Base-by-base conservation (phyloP, 2,329 filamentous ascomycete species). In the Aspergillus pseudonomiae region DNA sequence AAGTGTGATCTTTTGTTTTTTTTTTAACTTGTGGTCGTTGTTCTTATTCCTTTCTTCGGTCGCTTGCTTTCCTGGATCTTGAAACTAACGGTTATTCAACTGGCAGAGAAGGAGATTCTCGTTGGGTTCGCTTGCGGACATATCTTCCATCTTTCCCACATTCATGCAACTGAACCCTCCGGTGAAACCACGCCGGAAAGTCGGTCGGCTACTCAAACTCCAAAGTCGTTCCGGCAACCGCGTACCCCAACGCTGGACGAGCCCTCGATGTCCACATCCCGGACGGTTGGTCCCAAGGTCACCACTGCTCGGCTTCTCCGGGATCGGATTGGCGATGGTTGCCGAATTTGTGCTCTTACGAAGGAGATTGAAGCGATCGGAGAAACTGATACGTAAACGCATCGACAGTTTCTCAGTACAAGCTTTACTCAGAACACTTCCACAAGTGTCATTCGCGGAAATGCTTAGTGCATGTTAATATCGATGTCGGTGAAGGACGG, bases 281-380 rank as follows among this genome's bases (percentile, higher is more conserved):
- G 80, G 43, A 92, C 90, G 59, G 88, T 98, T 7, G 91, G 92
- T 0, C 88, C 90, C 34, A 97, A 97, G 78, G 93, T 97, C 32
- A 95, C 91, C 67, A 92, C 93, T 74, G 93, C 94, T 45, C 86
- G 93, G 67, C 76, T 97, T 60, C 79, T 97, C 64, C 85, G 89
- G 68, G 91, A 94, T 71, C 87, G 87, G 65, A 84, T 94, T 41
- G 80, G 83, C 53, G 72, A 77, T 28, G 77, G 78, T 21, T 80
- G 78, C 63, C 73, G 73, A 26, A 75, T 80, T 30, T 80, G 78
- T 67, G 73, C 77, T 10, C 62, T 77, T 57, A 72, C 71, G 21
- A 76, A 73, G 65, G 71, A 77, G 26, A 71, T 78, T 21, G 77
- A 78, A 61, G 70, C 71, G 4, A 66, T 77, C 41, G 75, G 72